A percentile compares a stretch with the other conserved stretches of the same genome.
These are phyloP conservation scores for Cyclocybe aegerita DNA, from an alignment of 768 basidiomycete species.

Conservation along the genomic window DNA sequence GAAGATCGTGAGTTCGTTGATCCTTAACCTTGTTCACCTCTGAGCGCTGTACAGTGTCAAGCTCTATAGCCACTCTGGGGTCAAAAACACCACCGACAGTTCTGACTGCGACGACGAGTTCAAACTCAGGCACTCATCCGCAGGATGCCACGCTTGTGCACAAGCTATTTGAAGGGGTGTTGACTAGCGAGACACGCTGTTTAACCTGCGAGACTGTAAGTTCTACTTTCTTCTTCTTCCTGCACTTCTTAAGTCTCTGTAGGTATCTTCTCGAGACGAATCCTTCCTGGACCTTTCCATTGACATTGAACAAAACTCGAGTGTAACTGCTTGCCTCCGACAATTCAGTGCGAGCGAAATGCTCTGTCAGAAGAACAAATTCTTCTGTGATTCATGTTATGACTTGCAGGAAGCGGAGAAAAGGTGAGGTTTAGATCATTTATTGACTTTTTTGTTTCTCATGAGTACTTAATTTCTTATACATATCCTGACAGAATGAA, in stretches of 20 bases:
- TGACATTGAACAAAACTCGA: conserved; percentile 98
- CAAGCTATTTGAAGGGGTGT: conserved; percentile 85
- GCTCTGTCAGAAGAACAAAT: conserved; percentile 98
- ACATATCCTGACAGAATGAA: conserved; percentile 74
- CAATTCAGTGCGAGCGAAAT: conserved; percentile 98
- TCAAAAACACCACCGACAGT: conserved; percentile 40
- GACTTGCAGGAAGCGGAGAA: conserved; percentile 98
- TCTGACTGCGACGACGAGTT: conserved; percentile 40
- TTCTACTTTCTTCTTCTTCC: conserved; percentile 8
- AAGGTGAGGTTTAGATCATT: conserved; percentile 51
- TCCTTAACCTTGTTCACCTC: conserved; percentile 6
- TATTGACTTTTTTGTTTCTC: conserved; percentile 6
- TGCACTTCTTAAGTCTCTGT: conserved; percentile 5
- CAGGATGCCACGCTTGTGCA: conserved; percentile 80
- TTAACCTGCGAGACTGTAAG: conserved; percentile 95
- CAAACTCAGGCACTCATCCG: conserved; percentile 46
- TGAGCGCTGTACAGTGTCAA: conserved; percentile 46
- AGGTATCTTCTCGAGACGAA: conserved; percentile 94
- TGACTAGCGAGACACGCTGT: conserved; percentile 98
- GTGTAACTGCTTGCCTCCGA: conserved; percentile 91
- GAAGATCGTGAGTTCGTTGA: conserved; percentile 63
- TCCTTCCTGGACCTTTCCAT: conserved; percentile 98
- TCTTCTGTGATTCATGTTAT: conserved; percentile 96
- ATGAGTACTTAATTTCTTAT: conserved; percentile 6
- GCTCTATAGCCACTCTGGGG: conserved; percentile 56